Percentiles rank a stretch among this genome's conserved stretches.
Evolutionary conservation across 208 protist genomes (phyloP).

Genomic region (Trypanosoma conorhini): DNA sequence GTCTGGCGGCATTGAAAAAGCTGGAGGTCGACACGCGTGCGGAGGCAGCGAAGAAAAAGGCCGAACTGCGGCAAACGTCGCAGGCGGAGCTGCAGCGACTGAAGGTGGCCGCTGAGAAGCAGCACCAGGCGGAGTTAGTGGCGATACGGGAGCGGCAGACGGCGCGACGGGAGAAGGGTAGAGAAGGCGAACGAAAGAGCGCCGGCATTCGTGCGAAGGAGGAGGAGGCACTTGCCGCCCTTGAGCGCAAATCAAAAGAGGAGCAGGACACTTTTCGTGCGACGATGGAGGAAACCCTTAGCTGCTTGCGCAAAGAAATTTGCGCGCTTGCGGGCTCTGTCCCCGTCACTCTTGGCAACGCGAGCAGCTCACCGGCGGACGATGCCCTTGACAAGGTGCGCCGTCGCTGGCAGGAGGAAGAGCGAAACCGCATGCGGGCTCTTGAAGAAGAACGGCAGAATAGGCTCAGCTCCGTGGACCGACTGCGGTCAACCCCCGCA

Average conservation of each 20-base stretch:
- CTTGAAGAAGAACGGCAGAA: constrained; percentile 23
- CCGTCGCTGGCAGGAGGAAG: constrained; percentile 15
- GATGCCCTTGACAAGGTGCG: constrained; percentile 12
- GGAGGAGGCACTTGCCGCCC: constrained; percentile 9
- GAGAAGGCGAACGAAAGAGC: background rate
- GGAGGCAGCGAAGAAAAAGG: constrained; percentile 16
- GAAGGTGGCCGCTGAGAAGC: constrained; percentile 18
- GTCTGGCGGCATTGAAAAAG: constrained; percentile 6
- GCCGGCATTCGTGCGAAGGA: constrained; percentile 18
- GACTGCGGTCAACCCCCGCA: background rate
- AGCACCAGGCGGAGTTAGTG: constrained; percentile 17
- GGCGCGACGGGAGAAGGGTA: background rate
- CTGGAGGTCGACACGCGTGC: constrained; percentile 9
- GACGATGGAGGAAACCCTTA: constrained; percentile 15
- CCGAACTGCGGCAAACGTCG: constrained; percentile 22
- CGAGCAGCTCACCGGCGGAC: background rate
- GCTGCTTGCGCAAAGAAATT: constrained; percentile 29
- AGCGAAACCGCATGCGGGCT: constrained; percentile 5
- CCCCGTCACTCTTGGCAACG: background rate
- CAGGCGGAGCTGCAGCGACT: constrained; percentile 20
- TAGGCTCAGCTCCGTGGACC: constrained; percentile 9
- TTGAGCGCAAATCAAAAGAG: constrained; percentile 9
- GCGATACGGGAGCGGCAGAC: constrained; percentile 14
- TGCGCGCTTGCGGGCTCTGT: constrained; percentile 22
- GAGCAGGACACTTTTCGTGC: constrained; percentile 11